A percentile compares a stretch with the other conserved stretches of the same genome.
phyloP scores from a whole-genome alignment of 257 asterid species.

The Solanum stenotomum region DNA sequence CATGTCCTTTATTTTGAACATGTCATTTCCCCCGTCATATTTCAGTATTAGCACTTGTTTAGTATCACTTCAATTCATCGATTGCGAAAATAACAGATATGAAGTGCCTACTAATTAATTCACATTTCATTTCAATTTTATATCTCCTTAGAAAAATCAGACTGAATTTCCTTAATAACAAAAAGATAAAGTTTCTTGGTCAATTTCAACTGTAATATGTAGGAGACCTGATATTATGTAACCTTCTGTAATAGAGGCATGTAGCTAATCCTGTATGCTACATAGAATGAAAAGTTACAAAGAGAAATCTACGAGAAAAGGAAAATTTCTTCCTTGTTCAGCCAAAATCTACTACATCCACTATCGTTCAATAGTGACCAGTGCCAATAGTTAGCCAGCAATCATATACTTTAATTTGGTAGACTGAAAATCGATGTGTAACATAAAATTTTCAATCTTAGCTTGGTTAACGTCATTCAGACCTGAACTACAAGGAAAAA shows the following conservation, averaged over 20 bases:
- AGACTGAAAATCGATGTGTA: not conserved
- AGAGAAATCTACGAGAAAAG: not conserved
- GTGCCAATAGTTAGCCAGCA: not conserved
- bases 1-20: not conserved
- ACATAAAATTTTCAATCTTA: not conserved
- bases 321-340: not conserved
- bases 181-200: not conserved
- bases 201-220: not conserved
- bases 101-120: not conserved
- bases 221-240: not conserved
- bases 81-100: not conserved
- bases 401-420: not conserved
- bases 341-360: not conserved
- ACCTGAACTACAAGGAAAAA: conserved; percentile 92
- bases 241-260: not conserved
- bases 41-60: not conserved
- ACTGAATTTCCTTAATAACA: not conserved
- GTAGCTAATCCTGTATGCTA: not conserved
- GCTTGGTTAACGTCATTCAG: conserved; percentile 8
- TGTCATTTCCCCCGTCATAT: not conserved
- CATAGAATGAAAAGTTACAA: not conserved
- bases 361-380: not conserved
- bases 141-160: not conserved
- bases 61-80: not conserved
- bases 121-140: not conserved